These are phyloP conservation scores for Coix lacrymajobi DNA, from an alignment of 176 grass and related monocot genomes.

Conservation along the genomic window DNA sequence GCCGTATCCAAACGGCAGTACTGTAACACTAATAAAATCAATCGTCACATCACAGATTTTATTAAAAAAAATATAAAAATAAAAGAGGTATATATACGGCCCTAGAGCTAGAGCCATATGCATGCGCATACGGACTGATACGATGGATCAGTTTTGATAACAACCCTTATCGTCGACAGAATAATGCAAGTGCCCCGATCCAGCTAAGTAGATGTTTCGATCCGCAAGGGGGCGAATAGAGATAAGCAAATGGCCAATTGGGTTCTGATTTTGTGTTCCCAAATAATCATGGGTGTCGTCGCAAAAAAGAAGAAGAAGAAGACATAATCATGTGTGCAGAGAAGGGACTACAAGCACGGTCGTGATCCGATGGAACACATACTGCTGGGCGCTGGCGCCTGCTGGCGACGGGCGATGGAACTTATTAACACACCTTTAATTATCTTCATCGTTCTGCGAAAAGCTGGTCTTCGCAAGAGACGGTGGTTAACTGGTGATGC, in stretches of 20 bases:
- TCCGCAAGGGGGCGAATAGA: neutral
- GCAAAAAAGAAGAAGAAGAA: no score
- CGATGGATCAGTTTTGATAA: neutral
- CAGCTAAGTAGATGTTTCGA: neutral
- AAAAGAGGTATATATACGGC: neutral
- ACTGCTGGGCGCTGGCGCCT: no score
- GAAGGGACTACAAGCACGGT: neutral
- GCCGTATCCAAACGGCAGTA: no score
- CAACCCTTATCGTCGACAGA: neutral
- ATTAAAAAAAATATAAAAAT: no score
- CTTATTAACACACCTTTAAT: no score
- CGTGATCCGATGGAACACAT: neutral
- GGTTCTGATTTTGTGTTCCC: neutral
- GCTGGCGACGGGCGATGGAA: neutral
- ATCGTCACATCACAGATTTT: no score
- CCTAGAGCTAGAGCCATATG: neutral
- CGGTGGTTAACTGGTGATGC: no score
- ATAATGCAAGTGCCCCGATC: neutral
- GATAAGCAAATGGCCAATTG: neutral
- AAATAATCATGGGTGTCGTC: no score
- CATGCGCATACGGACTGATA: neutral
- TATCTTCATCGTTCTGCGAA: neutral
- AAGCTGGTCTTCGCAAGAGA: neutral
- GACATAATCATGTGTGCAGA: neutral
- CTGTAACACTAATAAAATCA: no score